Evolutionary conservation across 148 eudicot species (phyloP), one percentile per base, ranked within the genome.

Genomic region (Polygonum maritimum): DNA sequence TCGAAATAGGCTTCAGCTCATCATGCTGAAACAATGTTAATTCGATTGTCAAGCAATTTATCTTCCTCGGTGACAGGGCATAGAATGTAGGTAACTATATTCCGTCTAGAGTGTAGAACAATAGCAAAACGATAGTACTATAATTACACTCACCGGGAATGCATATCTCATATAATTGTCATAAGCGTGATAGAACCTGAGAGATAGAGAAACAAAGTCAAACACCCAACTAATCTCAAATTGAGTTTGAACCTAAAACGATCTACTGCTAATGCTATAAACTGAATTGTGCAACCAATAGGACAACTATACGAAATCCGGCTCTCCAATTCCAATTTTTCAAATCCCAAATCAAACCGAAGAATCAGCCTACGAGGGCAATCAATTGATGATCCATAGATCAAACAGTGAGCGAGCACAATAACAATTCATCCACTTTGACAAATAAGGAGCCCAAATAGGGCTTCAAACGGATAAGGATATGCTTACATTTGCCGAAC

Each of bases 111-210:
- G 6, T 44, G 47, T 44, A 51, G 55, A 51, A 21, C 11, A 57
- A 21, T 21, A 57, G 10, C 63, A 57, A 51, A 1, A 51, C 0
- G 19, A 4, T 51, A 19, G 33, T 8, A 57, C 12, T 57, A n/a
- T 9, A 2, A 67, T 15, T 69, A 33, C 76, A 86, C 96, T 78
- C 22, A 94, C 98, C 89, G 98, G 98, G 78, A 94, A 94, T n/a
- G 98, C 98, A 69, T 90, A 83, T 76, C 67, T 84, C 92, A 94
- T 90, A 81, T 94, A 94, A 84, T 92, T 94, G 84, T 92, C 96
- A 81, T 92, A 94, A 35, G 98, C 98, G 84, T 94, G 98, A 80
- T 92, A 94, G 81, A 94, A 94, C 98, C 98, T 94, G 93, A 69
- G 79, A 87, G 33, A 21, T 13, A 44, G 78, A 87, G 33, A 21